Evolutionary conservation across 1,284 basidiomycete species (phyloP).

Genomic region (Porogramme epimiltina): DNA sequence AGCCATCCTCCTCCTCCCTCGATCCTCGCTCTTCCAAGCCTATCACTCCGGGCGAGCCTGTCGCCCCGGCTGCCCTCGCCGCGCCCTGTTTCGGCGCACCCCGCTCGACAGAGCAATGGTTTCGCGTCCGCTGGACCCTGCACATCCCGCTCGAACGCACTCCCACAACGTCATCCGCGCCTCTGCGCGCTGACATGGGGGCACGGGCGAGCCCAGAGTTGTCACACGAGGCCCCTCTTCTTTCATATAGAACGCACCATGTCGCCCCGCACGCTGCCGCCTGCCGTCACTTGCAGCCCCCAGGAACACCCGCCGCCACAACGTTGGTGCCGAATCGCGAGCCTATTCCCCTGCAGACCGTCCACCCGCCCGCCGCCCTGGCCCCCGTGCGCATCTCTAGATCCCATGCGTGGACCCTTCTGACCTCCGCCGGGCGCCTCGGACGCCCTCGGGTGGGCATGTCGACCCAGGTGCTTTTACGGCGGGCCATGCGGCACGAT

Average conservation of each 20-base stretch:
- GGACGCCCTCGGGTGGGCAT: background rate
- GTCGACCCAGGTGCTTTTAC: constrained; percentile 5
- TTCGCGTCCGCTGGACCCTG: no score
- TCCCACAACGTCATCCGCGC: background rate
- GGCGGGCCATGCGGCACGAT: background rate
- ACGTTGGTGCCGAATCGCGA: constrained; percentile 8
- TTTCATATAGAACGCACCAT: constrained; percentile 18
- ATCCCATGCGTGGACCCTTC: constrained; percentile 7
- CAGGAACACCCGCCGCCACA: constrained; percentile 12
- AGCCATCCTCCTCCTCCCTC: constrained; percentile 8
- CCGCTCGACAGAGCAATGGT: no score
- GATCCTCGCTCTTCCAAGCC: background rate
- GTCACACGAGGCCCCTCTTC: constrained; percentile 19
- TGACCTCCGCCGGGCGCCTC: constrained; percentile 9
- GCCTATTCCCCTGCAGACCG: constrained; percentile 2
- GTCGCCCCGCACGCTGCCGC: background rate
- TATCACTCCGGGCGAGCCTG: no score
- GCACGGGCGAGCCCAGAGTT: background rate
- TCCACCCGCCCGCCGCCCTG: no score
- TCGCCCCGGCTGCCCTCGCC: no score
- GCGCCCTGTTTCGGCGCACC: no score
- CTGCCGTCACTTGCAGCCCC: background rate
- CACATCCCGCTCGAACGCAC: background rate
- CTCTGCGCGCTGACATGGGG: background rate
- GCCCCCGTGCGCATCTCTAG: background rate